Percentiles rank a stretch among this genome's conserved stretches.
phyloP scores from a whole-genome alignment of 805 yeast species.

The Candida dendrica region DNA sequence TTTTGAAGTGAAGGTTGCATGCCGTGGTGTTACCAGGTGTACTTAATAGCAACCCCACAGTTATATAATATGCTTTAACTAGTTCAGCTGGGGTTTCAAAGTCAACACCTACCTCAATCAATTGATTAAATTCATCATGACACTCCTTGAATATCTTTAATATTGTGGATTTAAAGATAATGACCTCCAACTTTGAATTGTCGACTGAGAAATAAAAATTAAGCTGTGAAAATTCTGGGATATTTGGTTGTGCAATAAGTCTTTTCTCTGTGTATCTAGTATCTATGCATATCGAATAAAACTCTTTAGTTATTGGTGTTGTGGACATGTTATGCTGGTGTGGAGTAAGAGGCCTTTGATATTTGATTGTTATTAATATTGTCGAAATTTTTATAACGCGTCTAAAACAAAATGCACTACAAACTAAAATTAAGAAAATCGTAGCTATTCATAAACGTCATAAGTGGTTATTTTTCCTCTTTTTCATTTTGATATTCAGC shows the following conservation, averaged over 20 bases:
- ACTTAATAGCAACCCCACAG: constrained; percentile 26
- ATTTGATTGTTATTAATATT: no score
- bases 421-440: no score
- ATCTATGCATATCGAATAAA: neutral
- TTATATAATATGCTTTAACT: constrained; percentile 15
- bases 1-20: constrained; percentile 23
- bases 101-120: constrained; percentile 4
- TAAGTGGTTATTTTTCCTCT: no score
- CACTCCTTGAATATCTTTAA: constrained; percentile 23
- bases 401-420: no score
- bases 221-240: neutral
- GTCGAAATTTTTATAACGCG: no score
- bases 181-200: constrained; percentile 21
- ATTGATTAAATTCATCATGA: constrained; percentile 16
- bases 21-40: constrained; percentile 30
- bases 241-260: neutral
- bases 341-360: no score
- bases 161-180: constrained; percentile 25
- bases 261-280: neutral
- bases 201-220: neutral
- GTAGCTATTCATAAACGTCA: no score
- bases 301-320: neutral
- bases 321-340: neutral
- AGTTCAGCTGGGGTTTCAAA: neutral
- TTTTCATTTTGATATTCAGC: no score